Evolutionary conservation across 2,329 filamentous ascomycete genomes (phyloP).

Genomic region (Paramyrothecium sp.): DNA sequence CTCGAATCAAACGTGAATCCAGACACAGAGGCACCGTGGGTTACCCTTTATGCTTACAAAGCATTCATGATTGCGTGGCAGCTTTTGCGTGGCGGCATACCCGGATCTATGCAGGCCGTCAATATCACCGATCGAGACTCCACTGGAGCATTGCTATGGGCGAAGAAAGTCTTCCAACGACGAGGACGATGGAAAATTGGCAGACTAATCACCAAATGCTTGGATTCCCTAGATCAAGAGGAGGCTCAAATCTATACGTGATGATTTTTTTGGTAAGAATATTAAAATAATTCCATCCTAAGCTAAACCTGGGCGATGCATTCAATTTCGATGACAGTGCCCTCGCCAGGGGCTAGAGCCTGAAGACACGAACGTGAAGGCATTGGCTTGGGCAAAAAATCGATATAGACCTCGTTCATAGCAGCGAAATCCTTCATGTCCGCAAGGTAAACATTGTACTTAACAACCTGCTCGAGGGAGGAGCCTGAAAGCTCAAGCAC

Average conservation of each 20-base stretch:
- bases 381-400: constrained; percentile 38
- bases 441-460: constrained; percentile 69
- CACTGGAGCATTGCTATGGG: constrained; percentile 25
- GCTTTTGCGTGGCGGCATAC: constrained; percentile 24
- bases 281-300: too few species aligned
- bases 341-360: constrained; percentile 33
- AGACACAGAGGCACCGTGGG: constrained; percentile 34
- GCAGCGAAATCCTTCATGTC: constrained; percentile 71
- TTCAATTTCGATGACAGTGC: constrained; percentile 42
- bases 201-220: constrained; percentile 26
- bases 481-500: constrained; percentile 68
- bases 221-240: constrained; percentile 14
- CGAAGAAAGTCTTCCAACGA: constrained; percentile 25
- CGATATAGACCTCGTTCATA: constrained; percentile 48
- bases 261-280: too few species aligned
- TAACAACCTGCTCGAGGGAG: constrained; percentile 62
- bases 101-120: constrained; percentile 15
- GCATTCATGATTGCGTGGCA: constrained; percentile 40
- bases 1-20: constrained; percentile 22
- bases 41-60: constrained; percentile 36
- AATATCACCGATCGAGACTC: constrained; percentile 28
- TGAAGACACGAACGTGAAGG: constrained; percentile 39
- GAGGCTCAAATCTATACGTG: too few species aligned
- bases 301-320: constrained; percentile 37
- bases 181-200: constrained; percentile 27